Percentiles rank a stretch among this genome's conserved stretches.
phyloP scores from a whole-genome alignment of 2,329 filamentous ascomycete species.

The Plenodomus tracheiphilus region DNA sequence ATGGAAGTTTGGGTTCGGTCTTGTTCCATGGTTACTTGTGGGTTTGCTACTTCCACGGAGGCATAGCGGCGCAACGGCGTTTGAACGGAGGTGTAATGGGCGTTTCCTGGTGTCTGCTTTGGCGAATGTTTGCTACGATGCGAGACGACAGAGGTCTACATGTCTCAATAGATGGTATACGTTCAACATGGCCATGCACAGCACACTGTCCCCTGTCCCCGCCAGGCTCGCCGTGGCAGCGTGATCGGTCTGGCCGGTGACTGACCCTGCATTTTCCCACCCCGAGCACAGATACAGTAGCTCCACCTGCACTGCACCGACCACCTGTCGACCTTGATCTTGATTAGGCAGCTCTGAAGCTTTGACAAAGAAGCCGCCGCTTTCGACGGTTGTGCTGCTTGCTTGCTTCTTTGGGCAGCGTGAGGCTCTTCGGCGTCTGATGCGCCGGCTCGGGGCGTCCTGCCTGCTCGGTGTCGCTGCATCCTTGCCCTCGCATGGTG shows the following conservation, averaged over 20 bases:
- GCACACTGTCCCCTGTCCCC: not conserved
- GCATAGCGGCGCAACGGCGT: constrained; percentile 30
- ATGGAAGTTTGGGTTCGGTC: constrained; percentile 8
- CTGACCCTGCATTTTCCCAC: constrained; percentile 10
- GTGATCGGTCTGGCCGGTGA: not conserved
- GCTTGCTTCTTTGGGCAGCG: constrained; percentile 33
- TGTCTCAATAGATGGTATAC: constrained; percentile 7
- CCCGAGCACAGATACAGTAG: not conserved
- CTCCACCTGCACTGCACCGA: constrained; percentile 23
- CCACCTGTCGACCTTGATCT: constrained; percentile 28
- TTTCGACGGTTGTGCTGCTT: constrained; percentile 22
- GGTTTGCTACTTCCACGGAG: constrained; percentile 8
- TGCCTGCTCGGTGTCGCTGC: not conserved
- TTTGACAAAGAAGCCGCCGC: constrained; percentile 34
- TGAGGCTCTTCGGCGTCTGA: constrained; percentile 4
- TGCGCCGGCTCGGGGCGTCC: not conserved
- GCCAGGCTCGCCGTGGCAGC: not conserved
- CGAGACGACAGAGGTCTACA: not conserved
- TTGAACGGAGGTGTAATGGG: constrained; percentile 29
- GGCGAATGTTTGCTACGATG: not conserved
- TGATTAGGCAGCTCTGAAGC: constrained; percentile 42
- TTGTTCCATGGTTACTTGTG: not conserved
- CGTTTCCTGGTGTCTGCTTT: constrained; percentile 14
- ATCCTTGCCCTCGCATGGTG: not conserved
- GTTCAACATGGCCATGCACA: not conserved